Base-by-base conservation (phyloP, 257 asterid species). In the Vinca minor region DNA sequence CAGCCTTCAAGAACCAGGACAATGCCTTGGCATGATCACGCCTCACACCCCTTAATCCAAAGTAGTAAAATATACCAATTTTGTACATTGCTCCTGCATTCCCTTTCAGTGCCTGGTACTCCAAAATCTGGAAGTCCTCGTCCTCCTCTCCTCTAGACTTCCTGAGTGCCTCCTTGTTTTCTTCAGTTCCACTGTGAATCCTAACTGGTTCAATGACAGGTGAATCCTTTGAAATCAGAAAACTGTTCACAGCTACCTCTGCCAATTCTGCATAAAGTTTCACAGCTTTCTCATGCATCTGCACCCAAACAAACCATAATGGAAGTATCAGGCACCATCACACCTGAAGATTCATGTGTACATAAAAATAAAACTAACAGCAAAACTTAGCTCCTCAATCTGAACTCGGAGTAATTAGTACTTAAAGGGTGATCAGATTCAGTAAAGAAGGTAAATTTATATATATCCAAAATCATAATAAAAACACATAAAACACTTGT, bases 151-250 rank as follows among this genome's bases (percentile, higher is more conserved):
- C 99, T 73, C 96, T 82, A 15, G 95, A 89, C 75, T 85, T 89
- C 65, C 99, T 85, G 44, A 93, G 83, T 10, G 97, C 99, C 69
- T 85, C 96, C 80, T 89, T 93, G 52, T 93, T 93, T 73, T 93
- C 99, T 85, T 93, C 99, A n/a, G 94, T 85, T 54, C 99, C 97
- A 66, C 66, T 89, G 76, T 93, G 99, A 76, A 93, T 93, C 82
- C 99, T 80, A 69, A 93, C 77, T 48, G 96, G 97, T 70, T 93
- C 99, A 45, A 93, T 82, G 62, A 88, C 92, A 3, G 97, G 96
- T 7, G 97, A 93, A 76, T 89, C 96, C 82, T 85, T 93, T 1
- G 96, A 87, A 67, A 93, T 89, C 62, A 89, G 89, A 72, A 89
- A 93, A 78, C 96, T 89, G 67, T 85, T 89, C 60, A 93, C 85